phyloP scores from a whole-genome alignment of 2,329 filamentous ascomycete species.

The Neonectria magnoliae region DNA sequence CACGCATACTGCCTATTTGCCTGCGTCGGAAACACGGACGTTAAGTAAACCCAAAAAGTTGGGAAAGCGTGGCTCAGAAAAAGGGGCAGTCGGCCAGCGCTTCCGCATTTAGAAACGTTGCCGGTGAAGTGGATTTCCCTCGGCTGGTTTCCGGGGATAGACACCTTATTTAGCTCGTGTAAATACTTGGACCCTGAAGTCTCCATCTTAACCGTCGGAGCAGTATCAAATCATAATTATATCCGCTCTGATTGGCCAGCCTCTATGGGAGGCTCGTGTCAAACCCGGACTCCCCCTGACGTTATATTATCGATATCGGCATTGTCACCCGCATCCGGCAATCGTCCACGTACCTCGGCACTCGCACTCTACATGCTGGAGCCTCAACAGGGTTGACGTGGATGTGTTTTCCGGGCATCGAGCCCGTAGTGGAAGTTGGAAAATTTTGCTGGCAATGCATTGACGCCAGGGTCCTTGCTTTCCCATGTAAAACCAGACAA shows the following conservation, averaged over 20 bases:
- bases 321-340: slow-evolving; percentile 15
- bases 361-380: neutral
- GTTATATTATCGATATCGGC: slow-evolving; percentile 3
- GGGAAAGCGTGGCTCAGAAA: neutral
- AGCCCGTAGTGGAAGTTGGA: neutral
- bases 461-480: neutral
- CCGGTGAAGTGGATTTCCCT: neutral
- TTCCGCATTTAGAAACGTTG: neutral
- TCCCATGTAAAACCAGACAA: neutral
- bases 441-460: neutral
- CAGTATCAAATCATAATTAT: neutral
- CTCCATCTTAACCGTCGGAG: neutral
- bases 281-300: slow-evolving; percentile 9
- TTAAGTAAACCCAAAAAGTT: too few relatives aligned
- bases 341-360: slow-evolving; percentile 32
- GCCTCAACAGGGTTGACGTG: neutral
- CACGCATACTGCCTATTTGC: too few relatives aligned
- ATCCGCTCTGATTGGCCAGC: slow-evolving; percentile 3
- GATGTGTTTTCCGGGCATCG: neutral
- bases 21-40: too few relatives aligned
- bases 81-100: neutral
- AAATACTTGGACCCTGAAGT: neutral
- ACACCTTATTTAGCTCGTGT: neutral
- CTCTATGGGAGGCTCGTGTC: slow-evolving; percentile 6
- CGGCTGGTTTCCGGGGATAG: neutral